Evolutionary conservation across 1,284 basidiomycete genomes (phyloP).

Genomic region (Phellopilus nigrolimitatus): DNA sequence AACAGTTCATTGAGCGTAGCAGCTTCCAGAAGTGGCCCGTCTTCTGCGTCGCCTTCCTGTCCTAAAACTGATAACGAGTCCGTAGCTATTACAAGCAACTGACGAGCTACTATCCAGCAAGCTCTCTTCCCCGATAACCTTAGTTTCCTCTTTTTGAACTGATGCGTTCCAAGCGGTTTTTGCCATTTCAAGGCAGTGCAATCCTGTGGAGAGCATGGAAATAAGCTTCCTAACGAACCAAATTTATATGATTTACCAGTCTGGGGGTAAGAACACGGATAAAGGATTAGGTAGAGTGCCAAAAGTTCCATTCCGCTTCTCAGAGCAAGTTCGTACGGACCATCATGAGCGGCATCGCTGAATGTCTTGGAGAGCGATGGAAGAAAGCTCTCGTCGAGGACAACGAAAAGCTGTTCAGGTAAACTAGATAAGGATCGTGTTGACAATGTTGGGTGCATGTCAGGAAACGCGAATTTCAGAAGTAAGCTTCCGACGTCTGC

Average conservation of each 20-base stretch:
- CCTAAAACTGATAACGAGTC: conserved; percentile 14
- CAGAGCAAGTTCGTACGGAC: conserved; percentile 48
- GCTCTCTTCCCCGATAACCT: background rate
- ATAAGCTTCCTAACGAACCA: background rate
- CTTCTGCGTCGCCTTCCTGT: conserved; percentile 25
- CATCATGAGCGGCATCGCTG: conserved; percentile 61
- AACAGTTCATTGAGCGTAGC: conserved; percentile 8
- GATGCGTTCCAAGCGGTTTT: conserved; percentile 69
- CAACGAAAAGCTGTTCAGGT: conserved; percentile 35
- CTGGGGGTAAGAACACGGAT: conserved; percentile 70
- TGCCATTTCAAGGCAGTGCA: conserved; percentile 68
- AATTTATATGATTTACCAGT: conserved; percentile 46
- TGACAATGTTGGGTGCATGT: conserved; percentile 23
- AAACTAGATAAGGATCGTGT: conserved; percentile 31
- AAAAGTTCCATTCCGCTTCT: conserved; percentile 50
- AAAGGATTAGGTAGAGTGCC: conserved; percentile 60
- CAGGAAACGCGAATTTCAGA: conserved; percentile 12
- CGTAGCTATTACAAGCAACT: conserved; percentile 9
- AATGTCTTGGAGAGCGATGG: conserved; percentile 56
- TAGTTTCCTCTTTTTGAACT: conserved; percentile 24
- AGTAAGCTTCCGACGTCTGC: conserved; percentile 26
- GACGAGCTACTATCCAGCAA: background rate
- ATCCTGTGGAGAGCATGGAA: conserved; percentile 39
- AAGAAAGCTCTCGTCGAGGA: conserved; percentile 57
- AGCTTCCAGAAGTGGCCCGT: conserved; percentile 38